Percentiles rank a stretch among this genome's conserved stretches.
phyloP scores from a whole-genome alignment of 768 basidiomycete genomes.

The Leccinellum luteum region DNA sequence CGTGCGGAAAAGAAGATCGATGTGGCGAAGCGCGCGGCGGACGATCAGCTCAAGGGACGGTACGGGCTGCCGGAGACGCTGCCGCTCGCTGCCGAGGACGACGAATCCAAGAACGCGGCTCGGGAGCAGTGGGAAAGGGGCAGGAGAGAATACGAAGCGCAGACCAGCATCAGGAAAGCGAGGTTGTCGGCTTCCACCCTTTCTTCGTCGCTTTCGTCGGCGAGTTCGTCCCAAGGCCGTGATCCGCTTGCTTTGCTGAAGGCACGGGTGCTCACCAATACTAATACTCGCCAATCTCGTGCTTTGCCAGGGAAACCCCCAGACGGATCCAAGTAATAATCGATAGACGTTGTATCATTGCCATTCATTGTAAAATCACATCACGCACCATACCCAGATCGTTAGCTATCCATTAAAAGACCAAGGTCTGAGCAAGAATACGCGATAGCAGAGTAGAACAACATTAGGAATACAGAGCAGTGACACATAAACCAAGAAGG shows the following conservation, averaged over 20 bases:
- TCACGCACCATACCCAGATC: constrained; percentile 11
- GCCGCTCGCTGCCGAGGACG: constrained; percentile 62
- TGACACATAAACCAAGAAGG: constrained; percentile 42
- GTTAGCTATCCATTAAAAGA: constrained; percentile 31
- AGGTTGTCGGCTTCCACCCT: constrained; percentile 35
- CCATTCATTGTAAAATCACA: constrained; percentile 11
- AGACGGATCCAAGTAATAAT: constrained; percentile 20
- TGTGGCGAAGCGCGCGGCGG: constrained; percentile 60
- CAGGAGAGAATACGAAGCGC: constrained; percentile 43
- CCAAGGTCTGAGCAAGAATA: constrained; percentile 37
- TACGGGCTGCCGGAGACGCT: constrained; percentile 78
- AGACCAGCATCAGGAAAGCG: constrained; percentile 49
- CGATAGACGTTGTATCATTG: constrained; percentile 1
- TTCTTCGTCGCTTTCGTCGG: constrained; percentile 21
- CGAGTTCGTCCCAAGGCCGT: constrained; percentile 19
- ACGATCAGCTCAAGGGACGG: constrained; percentile 66
- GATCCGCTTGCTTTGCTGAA: constrained; percentile 44
- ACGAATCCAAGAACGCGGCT: constrained; percentile 57
- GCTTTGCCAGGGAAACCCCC: constrained; percentile 18
- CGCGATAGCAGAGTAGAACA: constrained; percentile 59
- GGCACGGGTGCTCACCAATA: constrained; percentile 58
- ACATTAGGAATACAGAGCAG: constrained; percentile 57
- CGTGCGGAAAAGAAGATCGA: constrained; percentile 84
- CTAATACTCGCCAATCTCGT: constrained; percentile 49
- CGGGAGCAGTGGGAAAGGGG: constrained; percentile 60